Evolutionary conservation across 2,329 filamentous ascomycete genomes (phyloP).

Genomic region (Neonectria magnoliae): DNA sequence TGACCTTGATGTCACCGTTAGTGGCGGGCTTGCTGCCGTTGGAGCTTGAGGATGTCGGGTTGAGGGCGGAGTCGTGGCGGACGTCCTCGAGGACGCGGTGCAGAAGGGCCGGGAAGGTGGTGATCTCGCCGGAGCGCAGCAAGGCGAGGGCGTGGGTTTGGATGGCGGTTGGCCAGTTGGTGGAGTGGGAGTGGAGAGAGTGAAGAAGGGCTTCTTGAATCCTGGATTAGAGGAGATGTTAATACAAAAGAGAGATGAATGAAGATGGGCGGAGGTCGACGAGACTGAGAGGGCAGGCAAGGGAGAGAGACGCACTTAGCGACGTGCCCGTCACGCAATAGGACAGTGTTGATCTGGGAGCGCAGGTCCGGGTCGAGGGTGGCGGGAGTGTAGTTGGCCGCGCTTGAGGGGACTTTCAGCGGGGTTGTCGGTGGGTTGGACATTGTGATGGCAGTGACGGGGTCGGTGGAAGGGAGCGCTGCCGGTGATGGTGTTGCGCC

Average conservation of each 20-base stretch:
- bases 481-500: constrained; percentile 5
- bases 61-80: constrained; percentile 56
- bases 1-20: constrained; percentile 45
- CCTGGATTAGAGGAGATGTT: constrained; percentile 47
- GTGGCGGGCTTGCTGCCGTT: constrained; percentile 48
- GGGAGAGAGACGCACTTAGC: constrained; percentile 57
- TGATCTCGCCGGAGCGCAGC: constrained; percentile 68
- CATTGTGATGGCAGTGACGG: constrained; percentile 45
- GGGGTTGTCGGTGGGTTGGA: constrained; percentile 62
- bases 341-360: constrained; percentile 68
- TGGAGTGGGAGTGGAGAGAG: constrained; percentile 65
- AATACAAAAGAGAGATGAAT: constrained; percentile 1
- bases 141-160: constrained; percentile 69
- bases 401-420: constrained; percentile 68
- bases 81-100: constrained; percentile 70
- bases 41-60: constrained; percentile 38
- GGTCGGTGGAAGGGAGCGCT: not conserved
- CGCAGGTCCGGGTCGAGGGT: constrained; percentile 70
- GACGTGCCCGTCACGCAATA: constrained; percentile 69
- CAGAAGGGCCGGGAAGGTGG: constrained; percentile 70
- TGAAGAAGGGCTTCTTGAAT: constrained; percentile 74
- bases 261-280: not conserved
- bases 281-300: constrained; percentile 2
- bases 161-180: constrained; percentile 71
- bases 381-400: constrained; percentile 68